Evolutionary conservation across 2,329 filamentous ascomycete species (phyloP), one percentile per base, ranked within the genome.

Genomic region (Seiridium unicorne): DNA sequence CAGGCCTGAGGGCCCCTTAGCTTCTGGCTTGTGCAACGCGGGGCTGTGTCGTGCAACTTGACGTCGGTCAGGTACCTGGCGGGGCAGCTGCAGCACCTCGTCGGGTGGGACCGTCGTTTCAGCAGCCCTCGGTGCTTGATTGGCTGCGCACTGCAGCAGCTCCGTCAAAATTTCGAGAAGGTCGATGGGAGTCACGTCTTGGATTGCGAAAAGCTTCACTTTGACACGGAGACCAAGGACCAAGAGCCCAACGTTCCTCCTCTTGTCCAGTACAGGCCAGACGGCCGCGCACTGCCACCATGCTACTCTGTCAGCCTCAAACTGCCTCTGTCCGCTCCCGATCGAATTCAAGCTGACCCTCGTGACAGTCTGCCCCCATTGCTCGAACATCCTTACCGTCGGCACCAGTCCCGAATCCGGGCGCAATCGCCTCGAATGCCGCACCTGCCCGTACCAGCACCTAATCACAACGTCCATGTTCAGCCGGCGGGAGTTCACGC

Each of bases 391-490:
- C 76, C 86, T 95, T 71, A 92, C 89, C 70, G 88, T 94, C 69
- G 87, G 87, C 61, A 73, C 80, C 18, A 69, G 68, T 55, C 82
- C 81, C 64, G 81, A 79, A 64, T 79, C 77, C 55, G 81, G 82
- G 61, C 79, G 77, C 69, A 97, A 97, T 80, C 89, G 93, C 60
- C 92, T 98, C 76, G 92, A 96, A 77, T 99, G 95, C 79, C 91
- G 92, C 61, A 96, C 93, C 60, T 99, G 95, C 69, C 94, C 95
- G 3, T 99, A 96, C 80, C 89, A 96, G 74, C 93, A 92, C 76
- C 81, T 90, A 60, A 89, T 98, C 70, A 88, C 89, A 66, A 85
- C 89, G 69, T 86, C 88, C 62, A 90, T 92, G 76, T 97, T 87
- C 77, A 88, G 83, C 69, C 93, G 96, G 70, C 90, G 91, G 68